phyloP scores from a whole-genome alignment of 805 yeast species.

The Lipomyces sp. region DNA sequence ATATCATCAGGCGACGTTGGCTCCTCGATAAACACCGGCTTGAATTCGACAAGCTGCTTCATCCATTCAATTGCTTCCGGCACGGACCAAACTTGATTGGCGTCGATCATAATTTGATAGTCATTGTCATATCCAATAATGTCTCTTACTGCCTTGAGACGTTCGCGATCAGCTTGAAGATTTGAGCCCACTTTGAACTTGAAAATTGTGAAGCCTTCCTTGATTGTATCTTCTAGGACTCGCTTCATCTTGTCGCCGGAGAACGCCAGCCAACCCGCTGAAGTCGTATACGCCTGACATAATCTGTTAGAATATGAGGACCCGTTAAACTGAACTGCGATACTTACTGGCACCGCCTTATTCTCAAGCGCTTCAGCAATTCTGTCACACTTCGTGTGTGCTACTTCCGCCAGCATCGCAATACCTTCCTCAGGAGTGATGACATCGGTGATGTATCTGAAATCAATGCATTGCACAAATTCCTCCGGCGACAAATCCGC shows the following conservation, averaged over 20 bases:
- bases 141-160: slow-evolving; percentile 42
- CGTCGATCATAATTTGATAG: slow-evolving; percentile 38
- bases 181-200: slow-evolving; percentile 45
- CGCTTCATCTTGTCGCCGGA: slow-evolving; percentile 43
- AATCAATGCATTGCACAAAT: slow-evolving; percentile 43
- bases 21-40: slow-evolving; percentile 40
- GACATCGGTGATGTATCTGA: slow-evolving; percentile 45
- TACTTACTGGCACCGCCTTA: slow-evolving; percentile 42
- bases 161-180: slow-evolving; percentile 40
- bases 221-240: slow-evolving; percentile 38
- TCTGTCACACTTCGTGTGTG: slow-evolving; percentile 38
- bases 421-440: slow-evolving; percentile 45
- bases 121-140: slow-evolving; percentile 42
- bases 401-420: slow-evolving; percentile 36
- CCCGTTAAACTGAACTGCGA: too few species aligned
- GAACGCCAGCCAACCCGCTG: slow-evolving; percentile 48
- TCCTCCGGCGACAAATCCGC: slow-evolving; percentile 46
- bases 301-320: too few species aligned
- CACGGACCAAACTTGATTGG: slow-evolving; percentile 41
- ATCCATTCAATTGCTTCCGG: slow-evolving; percentile 40
- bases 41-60: slow-evolving; percentile 34
- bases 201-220: slow-evolving; percentile 42
- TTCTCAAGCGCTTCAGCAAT: slow-evolving; percentile 37
- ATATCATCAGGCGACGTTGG: slow-evolving; percentile 41
- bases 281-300: slow-evolving; percentile 48